Conservation (phyloP, 345 rosid genomes). For the Garcia nutans region DNA sequence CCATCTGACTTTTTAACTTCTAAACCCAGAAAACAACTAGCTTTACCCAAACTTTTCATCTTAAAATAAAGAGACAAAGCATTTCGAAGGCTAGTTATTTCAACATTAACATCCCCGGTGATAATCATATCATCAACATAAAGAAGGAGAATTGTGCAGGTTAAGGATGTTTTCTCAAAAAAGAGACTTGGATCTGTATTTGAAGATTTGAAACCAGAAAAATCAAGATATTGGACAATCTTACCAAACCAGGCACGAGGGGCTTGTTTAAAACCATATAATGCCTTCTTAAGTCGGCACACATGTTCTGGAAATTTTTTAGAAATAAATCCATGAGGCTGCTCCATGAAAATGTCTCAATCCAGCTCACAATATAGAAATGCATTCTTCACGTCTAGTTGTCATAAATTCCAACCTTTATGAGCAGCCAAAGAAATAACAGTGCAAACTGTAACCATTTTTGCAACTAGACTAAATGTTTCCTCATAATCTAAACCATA, state of each 20-base stretch:
- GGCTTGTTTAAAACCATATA: too few species aligned
- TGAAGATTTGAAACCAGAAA: slow-evolving; percentile 13
- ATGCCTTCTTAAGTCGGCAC: neutral
- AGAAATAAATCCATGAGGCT: neutral
- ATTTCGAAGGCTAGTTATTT: too few species aligned
- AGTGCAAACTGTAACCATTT: neutral
- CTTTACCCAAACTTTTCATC: neutral
- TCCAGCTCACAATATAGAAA: neutral
- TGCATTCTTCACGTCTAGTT: neutral
- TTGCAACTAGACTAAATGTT: neutral
- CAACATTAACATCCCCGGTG: neutral
- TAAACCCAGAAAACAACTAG: too few species aligned
- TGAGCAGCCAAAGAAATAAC: neutral
- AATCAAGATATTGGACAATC: slow-evolving; percentile 4
- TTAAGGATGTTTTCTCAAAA: neutral
- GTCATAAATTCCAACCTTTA: neutral
- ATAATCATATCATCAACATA: neutral
- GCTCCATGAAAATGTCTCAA: neutral
- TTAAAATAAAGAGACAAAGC: neutral
- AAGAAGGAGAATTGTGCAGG: neutral
- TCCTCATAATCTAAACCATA: neutral
- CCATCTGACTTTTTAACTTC: too few species aligned
- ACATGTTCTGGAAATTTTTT: neutral
- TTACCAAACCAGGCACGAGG: neutral
- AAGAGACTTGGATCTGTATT: neutral